phyloP scores from a whole-genome alignment of 1,139 yeast genomes.

The Sugiyamaella sp. region DNA sequence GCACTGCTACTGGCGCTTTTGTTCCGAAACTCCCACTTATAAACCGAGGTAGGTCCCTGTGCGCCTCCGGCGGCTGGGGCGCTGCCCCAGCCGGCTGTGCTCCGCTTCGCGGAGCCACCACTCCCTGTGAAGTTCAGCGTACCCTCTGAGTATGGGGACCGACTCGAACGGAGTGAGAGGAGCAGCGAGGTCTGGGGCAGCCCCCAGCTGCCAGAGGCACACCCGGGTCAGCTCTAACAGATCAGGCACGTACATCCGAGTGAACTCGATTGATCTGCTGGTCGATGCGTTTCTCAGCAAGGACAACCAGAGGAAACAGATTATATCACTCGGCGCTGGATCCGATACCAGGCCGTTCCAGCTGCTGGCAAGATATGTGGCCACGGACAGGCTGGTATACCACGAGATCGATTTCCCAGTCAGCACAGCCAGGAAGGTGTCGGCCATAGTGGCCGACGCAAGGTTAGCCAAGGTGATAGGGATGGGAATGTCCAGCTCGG shows the following conservation, averaged over 20 bases:
- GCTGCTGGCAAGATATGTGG: constrained; percentile 40
- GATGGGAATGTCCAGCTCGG: not conserved
- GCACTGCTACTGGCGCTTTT: constrained; percentile 35
- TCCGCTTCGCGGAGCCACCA: too few species aligned
- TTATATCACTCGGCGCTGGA: constrained; percentile 91
- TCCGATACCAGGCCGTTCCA: constrained; percentile 82
- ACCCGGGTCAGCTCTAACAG: too few species aligned
- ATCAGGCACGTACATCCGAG: constrained; percentile 72
- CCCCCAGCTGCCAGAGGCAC: not conserved
- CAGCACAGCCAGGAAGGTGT: constrained; percentile 57
- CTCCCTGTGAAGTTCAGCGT: too few species aligned
- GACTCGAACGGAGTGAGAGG: not conserved
- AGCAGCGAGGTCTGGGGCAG: not conserved
- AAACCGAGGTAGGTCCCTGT: constrained; percentile 50
- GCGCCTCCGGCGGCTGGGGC: not conserved
- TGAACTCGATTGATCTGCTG: constrained; percentile 60
- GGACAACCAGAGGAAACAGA: constrained; percentile 47
- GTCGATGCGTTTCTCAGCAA: constrained; percentile 51
- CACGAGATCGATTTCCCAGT: constrained; percentile 78
- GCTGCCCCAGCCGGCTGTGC: not conserved
- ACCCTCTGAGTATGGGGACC: not conserved
- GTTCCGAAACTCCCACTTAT: constrained; percentile 73
- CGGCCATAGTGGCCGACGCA: constrained; percentile 1
- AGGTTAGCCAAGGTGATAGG: constrained; percentile 6
- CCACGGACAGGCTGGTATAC: constrained; percentile 46